phyloP scores from a whole-genome alignment of 1,139 yeast genomes.

The Taphrina populina region DNA sequence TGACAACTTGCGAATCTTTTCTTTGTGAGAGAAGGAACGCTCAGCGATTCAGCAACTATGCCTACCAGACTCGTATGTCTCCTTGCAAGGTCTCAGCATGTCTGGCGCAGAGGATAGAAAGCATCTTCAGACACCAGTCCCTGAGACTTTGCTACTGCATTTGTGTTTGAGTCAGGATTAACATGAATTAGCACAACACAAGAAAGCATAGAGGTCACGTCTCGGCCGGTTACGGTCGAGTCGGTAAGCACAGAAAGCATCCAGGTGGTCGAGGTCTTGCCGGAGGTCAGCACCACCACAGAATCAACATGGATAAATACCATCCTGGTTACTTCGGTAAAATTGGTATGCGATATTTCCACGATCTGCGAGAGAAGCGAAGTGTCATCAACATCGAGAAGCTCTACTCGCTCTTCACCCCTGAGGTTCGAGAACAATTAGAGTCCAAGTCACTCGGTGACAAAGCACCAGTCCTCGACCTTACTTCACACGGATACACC shows the following conservation, averaged over 20 bases:
- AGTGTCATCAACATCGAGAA: conserved; percentile 98
- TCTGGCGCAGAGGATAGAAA: too few relatives aligned
- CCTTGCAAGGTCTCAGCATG: too few relatives aligned
- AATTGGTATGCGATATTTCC: conserved; percentile 99
- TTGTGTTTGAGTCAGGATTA: not conserved
- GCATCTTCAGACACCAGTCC: too few relatives aligned
- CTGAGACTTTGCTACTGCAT: too few relatives aligned
- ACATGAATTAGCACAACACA: conserved; percentile 57
- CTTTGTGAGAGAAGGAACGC: too few relatives aligned
- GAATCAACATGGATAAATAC: conserved; percentile 99
- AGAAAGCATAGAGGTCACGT: conserved; percentile 99
- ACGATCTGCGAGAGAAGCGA: conserved; percentile 68
- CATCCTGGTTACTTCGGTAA: conserved; percentile 99
- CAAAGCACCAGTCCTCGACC: conserved; percentile 65
- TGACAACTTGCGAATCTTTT: too few relatives aligned
- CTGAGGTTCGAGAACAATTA: conserved; percentile 93
- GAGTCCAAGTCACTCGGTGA: conserved; percentile 78
- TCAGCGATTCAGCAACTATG: conserved; percentile 57
- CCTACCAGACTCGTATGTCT: conserved; percentile 89
- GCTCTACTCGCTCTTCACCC: conserved; percentile 96
- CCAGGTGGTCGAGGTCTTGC: conserved; percentile 99
- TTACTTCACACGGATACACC: conserved; percentile 72
- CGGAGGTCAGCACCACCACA: conserved; percentile 99
- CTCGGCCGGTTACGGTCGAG: conserved; percentile 99
- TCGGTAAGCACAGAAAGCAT: conserved; percentile 99